Percentiles rank a stretch among this genome's conserved stretches.
These are phyloP conservation scores for Phaeosphaeria sp. DNA, from an alignment of 2,329 filamentous ascomycete species.

Conservation along the genomic window DNA sequence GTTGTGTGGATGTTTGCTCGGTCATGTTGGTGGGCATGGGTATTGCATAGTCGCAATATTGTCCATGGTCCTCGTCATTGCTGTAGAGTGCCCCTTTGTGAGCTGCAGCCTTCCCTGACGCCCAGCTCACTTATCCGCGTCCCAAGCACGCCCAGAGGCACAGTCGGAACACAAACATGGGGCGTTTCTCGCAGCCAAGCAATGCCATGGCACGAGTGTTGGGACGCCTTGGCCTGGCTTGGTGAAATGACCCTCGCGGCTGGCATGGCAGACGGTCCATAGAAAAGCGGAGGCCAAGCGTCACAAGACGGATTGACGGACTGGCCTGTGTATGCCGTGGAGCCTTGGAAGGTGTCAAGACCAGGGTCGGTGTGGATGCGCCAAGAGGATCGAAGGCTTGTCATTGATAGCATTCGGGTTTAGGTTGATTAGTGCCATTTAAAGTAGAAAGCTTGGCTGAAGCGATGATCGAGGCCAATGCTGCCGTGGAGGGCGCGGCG, in stretches of 20 bases:
- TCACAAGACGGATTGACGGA: conserved; percentile 35
- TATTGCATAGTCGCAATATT: conserved; percentile 8
- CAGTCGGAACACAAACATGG: conserved; percentile 13
- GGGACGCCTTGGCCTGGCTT: conserved; percentile 29
- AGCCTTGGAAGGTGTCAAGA: conserved; percentile 37
- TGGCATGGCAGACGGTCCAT: conserved; percentile 1
- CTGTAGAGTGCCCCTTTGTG: neutral
- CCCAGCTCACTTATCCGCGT: conserved; percentile 13
- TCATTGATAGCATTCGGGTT: conserved; percentile 40
- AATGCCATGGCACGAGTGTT: conserved; percentile 26
- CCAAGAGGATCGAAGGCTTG: conserved; percentile 45
- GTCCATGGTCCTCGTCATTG: neutral
- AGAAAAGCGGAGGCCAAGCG: conserved; percentile 25
- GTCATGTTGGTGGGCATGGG: neutral
- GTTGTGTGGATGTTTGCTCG: neutral
- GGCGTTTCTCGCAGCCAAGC: conserved; percentile 30
- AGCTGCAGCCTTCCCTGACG: neutral
- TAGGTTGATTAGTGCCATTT: conserved; percentile 39
- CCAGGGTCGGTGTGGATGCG: conserved; percentile 22
- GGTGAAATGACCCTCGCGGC: conserved; percentile 13
- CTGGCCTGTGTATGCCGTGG: conserved; percentile 12
- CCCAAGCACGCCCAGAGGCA: conserved; percentile 25
- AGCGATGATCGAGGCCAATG: conserved; percentile 19
- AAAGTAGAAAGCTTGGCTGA: conserved; percentile 37
- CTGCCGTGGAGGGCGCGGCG: conserved; percentile 23